Conservation (phyloP, 257 asterid genomes). For the Thymus mandschuricus region DNA sequence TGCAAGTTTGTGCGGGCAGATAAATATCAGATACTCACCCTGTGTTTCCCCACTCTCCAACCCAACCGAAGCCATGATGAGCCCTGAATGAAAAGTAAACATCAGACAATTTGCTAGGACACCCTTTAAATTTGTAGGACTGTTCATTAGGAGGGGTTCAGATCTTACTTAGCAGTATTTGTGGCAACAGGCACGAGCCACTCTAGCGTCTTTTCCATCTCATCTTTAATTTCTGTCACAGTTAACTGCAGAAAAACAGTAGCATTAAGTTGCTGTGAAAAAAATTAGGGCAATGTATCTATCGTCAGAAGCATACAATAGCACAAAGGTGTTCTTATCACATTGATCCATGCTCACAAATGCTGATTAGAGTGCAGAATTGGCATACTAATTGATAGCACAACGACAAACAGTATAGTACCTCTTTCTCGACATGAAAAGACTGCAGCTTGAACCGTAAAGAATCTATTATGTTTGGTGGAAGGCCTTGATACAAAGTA, state of each 20-base stretch:
- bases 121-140: neutral
- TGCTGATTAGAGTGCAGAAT: neutral
- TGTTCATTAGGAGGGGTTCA: neutral
- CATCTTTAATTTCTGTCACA: slow-evolving; percentile 57
- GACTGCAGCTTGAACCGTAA: slow-evolving; percentile 58
- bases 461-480: slow-evolving; percentile 65
- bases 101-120: slow-evolving; percentile 13
- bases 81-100: slow-evolving; percentile 50
- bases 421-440: slow-evolving; percentile 69
- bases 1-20: too few relatives aligned
- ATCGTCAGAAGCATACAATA: neutral
- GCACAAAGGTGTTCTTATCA: neutral
- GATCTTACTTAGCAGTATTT: slow-evolving; percentile 72
- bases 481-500: slow-evolving; percentile 65
- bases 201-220: slow-evolving; percentile 78
- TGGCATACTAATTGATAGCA: neutral
- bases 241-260: slow-evolving; percentile 50
- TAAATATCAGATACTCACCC: slow-evolving; percentile 53
- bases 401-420: slow-evolving; percentile 31
- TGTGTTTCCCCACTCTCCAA: slow-evolving; percentile 83
- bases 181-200: slow-evolving; percentile 82
- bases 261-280: neutral
- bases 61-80: slow-evolving; percentile 93
- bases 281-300: neutral
- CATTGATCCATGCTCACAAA: neutral